These are phyloP conservation scores for Candida sphagnicola DNA, from an alignment of 805 yeast genomes.

Conservation along the genomic window DNA sequence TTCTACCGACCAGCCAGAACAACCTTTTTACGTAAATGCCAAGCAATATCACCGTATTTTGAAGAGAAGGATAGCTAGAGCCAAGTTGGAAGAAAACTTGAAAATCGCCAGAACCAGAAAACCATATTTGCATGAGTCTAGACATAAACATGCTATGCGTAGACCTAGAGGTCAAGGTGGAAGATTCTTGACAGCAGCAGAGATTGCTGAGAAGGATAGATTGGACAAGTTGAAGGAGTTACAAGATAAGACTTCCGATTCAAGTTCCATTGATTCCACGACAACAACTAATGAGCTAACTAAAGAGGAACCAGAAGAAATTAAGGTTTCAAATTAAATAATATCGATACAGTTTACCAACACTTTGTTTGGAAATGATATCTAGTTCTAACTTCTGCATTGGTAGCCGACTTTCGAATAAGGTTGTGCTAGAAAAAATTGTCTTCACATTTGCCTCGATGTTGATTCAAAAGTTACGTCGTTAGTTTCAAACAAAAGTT, in stretches of 20 bases:
- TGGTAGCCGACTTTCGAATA: too few relatives aligned
- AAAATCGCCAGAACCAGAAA: constrained; percentile 86
- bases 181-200: constrained; percentile 89
- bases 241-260: too few relatives aligned
- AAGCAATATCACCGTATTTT: constrained; percentile 94
- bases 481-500: not conserved
- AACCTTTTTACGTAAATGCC: constrained; percentile 96
- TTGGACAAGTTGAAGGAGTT: constrained; percentile 34
- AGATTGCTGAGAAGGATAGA: constrained; percentile 43
- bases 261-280: too few relatives aligned
- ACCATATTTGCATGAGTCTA: constrained; percentile 92
- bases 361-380: too few relatives aligned
- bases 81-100: constrained; percentile 83
- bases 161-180: constrained; percentile 99
- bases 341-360: too few relatives aligned
- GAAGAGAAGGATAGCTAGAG: constrained; percentile 90
- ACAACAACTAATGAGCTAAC: not conserved
- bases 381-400: too few relatives aligned
- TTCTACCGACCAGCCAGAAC: constrained; percentile 45
- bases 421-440: too few relatives aligned
- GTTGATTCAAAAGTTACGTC: not conserved
- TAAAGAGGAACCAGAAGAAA: constrained; percentile 1
- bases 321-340: not conserved
- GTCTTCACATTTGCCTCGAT: too few relatives aligned
- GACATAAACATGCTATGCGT: constrained; percentile 99